Base-by-base conservation (phyloP, 2,329 filamentous ascomycete genomes). In the Coniochaeta prunicola region DNA sequence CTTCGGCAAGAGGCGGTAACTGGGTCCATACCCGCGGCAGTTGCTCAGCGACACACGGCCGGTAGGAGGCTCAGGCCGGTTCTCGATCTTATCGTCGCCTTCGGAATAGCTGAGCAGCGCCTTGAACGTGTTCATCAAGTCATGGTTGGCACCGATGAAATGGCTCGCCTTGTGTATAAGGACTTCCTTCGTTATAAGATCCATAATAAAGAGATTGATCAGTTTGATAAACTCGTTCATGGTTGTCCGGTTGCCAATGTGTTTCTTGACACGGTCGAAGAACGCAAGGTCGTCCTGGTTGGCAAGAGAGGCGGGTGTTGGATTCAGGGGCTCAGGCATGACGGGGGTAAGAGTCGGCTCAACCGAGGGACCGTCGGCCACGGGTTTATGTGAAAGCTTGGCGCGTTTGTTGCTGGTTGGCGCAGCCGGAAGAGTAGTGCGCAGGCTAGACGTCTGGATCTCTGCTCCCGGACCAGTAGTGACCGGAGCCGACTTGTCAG, bases 201-300 rank as follows among this genome's bases (percentile, higher is more conserved):
- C 92, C 67, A 96, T 90, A 24, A 90, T 94, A 76, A 91, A 99
- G 31, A 99, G 81, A 66, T 97, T 99, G 78, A 93, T 94, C 7
- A 99, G 84, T 77, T 99, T 99, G 63, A 99, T 76, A 73, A 99
- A 99, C 71, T 99, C 94, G 66, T 90, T 92, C 82, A 96, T 96
- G 2, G 88, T 88, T 59, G 91, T 89, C 71, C 96, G 90, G 72
- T 97, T 97, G 61, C 89, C 87, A 59, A 99, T 91, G 68, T 89
- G 93, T 74, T 99, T 99, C 81, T 97, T 97, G 19, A 94, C 92
- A 8, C 92, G 88, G 62, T 99, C 94, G 67, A 99, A 99, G 75
- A 97, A 97, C 1, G 86, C 86, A 57, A 97, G 81, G 69, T 97
- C 93, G 59, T 97, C 93, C 58, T 87, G 83, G 26, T 83, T 89